phyloP scores from a whole-genome alignment of 768 basidiomycete genomes.

The Suillus americanus region DNA sequence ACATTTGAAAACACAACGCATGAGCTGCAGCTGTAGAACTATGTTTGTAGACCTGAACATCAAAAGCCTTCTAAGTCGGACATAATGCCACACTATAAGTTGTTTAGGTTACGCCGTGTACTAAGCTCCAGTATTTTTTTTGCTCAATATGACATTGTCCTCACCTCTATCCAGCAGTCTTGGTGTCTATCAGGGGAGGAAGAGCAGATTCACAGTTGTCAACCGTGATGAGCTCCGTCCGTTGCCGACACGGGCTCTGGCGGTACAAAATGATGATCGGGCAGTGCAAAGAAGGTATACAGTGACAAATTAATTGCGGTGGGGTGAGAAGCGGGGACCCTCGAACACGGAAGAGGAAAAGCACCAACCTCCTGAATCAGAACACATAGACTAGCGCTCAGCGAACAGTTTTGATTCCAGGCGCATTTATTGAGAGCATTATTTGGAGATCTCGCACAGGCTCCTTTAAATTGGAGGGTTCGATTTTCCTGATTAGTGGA shows the following conservation, averaged over 20 bases:
- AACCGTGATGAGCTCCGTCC: conserved; percentile 43
- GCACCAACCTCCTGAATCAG: not conserved
- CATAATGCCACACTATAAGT: not conserved
- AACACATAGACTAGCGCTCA: not conserved
- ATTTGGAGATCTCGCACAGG: not conserved
- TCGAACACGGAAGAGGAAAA: not conserved
- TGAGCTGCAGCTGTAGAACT: not conserved
- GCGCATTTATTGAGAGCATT: not conserved
- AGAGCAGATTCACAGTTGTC: conserved; percentile 49
- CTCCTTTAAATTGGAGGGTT: not conserved
- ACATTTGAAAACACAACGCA: not conserved
- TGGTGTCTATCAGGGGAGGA: conserved; percentile 48
- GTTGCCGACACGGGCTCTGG: not conserved
- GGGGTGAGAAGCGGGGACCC: not conserved
- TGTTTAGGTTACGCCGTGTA: conserved; percentile 33
- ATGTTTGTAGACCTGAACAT: not conserved
- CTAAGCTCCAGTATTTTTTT: not conserved
- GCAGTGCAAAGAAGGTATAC: conserved; percentile 3
- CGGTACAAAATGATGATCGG: not conserved
- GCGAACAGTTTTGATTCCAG: not conserved
- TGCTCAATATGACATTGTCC: not conserved
- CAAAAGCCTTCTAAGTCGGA: not conserved
- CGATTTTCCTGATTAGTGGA: not conserved
- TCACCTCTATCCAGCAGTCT: conserved; percentile 42
- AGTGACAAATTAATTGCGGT: not conserved